phyloP scores from a whole-genome alignment of 1,139 yeast genomes.

The Pneumocystis canis region DNA sequence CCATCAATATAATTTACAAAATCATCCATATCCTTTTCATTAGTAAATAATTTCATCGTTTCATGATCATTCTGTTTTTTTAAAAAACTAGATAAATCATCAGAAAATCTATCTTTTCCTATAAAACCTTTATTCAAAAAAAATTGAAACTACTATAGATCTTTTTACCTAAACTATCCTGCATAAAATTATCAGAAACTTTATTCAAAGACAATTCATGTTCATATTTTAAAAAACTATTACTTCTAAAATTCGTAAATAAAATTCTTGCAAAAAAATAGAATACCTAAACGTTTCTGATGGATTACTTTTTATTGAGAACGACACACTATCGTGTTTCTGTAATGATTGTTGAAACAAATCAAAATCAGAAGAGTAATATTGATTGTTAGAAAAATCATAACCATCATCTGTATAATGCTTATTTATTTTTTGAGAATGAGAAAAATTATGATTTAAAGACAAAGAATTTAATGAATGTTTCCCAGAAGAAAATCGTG shows the following conservation, averaged over 20 bases:
- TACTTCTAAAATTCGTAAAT: not conserved
- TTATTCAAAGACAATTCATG: not conserved
- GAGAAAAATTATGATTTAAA: not conserved
- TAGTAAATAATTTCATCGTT: not conserved
- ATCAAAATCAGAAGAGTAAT: not conserved
- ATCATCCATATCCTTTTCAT: not conserved
- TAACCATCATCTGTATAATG: not conserved
- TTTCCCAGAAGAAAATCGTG: not conserved
- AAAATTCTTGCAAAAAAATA: not conserved
- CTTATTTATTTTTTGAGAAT: not conserved
- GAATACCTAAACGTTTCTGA: not conserved
- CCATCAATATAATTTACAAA: constrained; percentile 4
- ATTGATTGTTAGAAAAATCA: not conserved
- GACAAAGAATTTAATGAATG: not conserved
- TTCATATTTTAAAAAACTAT: not conserved
- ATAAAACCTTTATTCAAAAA: not conserved
- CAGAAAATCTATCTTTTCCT: not conserved
- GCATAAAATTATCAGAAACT: not conserved
- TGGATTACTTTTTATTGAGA: not conserved
- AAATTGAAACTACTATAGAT: not conserved
- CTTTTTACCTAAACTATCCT: not conserved
- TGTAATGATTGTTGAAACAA: not conserved
- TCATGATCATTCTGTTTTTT: not conserved
- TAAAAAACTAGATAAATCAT: not conserved
- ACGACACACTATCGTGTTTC: not conserved